These are phyloP conservation scores for Annona cherimola DNA, from an alignment of 164 flowering plant genomes.

Conservation along the genomic window DNA sequence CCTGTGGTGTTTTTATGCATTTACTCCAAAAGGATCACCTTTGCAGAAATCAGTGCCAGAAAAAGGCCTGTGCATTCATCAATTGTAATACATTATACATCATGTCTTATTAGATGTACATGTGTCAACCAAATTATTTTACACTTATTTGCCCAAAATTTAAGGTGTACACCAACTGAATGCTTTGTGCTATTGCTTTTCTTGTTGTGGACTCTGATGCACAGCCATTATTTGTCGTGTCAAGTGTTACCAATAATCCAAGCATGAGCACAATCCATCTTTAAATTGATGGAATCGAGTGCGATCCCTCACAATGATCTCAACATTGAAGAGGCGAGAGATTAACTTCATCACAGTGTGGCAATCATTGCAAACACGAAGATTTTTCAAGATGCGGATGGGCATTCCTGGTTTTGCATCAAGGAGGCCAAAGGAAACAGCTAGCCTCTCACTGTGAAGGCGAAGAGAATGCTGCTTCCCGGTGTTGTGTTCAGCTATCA, in stretches of 20 bases:
- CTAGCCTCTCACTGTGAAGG: conserved; percentile 75
- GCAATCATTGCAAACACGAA: conserved; percentile 66
- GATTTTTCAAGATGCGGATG: conserved; percentile 64
- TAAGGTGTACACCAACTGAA: background rate
- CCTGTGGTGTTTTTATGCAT: background rate
- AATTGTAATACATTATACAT: background rate
- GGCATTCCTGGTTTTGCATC: conserved; percentile 42
- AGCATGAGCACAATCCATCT: conserved; percentile 62
- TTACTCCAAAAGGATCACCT: background rate
- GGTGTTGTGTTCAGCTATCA: conserved; percentile 44
- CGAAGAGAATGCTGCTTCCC: conserved; percentile 42
- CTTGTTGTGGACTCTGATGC: background rate
- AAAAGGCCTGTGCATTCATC: background rate
- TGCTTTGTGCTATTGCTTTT: background rate
- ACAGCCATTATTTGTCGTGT: background rate
- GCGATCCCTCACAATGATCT: conserved; percentile 76
- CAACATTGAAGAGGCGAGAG: conserved; percentile 42
- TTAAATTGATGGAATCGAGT: conserved; percentile 67
- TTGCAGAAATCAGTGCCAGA: background rate
- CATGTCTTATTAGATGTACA: background rate
- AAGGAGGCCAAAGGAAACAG: conserved; percentile 67
- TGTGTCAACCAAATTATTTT: background rate
- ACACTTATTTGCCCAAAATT: background rate
- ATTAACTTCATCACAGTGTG: conserved; percentile 59
- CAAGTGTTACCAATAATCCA: conserved; percentile 54